These are phyloP conservation scores for Penicillium longicatenatum DNA, from an alignment of 495 filamentous ascomycete species.

Conservation along the genomic window DNA sequence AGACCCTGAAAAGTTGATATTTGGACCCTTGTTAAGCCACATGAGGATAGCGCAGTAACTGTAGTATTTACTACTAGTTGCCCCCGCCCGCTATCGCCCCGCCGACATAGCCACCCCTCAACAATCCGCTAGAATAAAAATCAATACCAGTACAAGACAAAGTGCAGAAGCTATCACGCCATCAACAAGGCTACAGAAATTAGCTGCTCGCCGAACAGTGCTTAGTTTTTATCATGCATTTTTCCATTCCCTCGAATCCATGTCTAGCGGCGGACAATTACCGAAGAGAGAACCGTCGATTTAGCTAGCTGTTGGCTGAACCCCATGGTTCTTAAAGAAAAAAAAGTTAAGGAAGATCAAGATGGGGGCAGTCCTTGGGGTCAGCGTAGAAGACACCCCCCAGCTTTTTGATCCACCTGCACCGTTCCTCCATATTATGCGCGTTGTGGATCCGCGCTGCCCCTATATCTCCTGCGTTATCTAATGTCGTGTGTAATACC, in stretches of 20 bases:
- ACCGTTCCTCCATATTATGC: conserved; percentile 11
- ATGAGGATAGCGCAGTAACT: no score
- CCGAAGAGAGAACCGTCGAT: no score
- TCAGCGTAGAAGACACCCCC: conserved; percentile 1
- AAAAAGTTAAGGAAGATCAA: conserved; percentile 1
- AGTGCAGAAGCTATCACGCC: neutral
- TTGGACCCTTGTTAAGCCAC: no score
- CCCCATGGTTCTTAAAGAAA: neutral
- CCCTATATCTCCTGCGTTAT: conserved; percentile 9
- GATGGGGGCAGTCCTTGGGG: conserved; percentile 2
- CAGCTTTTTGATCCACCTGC: neutral
- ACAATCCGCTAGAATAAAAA: neutral
- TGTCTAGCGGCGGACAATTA: neutral
- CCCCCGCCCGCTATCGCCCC: no score
- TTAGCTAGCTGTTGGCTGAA: no score
- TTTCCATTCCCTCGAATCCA: neutral
- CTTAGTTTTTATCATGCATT: neutral
- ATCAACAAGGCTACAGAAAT: neutral
- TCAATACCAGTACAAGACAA: neutral
- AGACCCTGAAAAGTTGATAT: no score
- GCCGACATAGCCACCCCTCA: neutral
- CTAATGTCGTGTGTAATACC: conserved; percentile 13
- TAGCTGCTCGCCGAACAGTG: neutral
- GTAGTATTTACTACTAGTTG: neutral
- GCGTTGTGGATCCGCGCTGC: conserved; percentile 11